Base-by-base conservation (phyloP, 176 grass and related monocot species). In the Musa schizocarpa region DNA sequence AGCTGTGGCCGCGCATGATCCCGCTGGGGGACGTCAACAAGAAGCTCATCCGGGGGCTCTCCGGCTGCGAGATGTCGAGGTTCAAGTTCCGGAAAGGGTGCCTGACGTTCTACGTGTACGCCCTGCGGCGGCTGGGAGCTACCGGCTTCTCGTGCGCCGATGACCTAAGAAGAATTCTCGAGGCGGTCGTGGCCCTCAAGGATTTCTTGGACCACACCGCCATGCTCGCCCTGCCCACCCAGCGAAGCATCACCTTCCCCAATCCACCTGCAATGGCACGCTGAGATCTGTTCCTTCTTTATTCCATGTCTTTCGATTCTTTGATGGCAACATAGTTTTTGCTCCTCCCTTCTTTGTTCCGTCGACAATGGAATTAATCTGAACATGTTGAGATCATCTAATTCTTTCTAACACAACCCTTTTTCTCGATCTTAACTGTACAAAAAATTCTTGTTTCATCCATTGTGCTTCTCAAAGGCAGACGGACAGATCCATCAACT, bases 81-180 rank as follows among this genome's bases (percentile, higher is more conserved):
- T 98, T 98, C 80, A 98, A 98, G 90, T 98, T 98, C 74, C 55
- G 94, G 49, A 98, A 98, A 66, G 94, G 94, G 54, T 98, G 90
- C 88, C 69, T 98, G 68, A 98, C 94, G 59, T 86, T 98, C 79
- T 98, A 98, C 87, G 94, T 98, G 55, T 98, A 93, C 64, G 94
- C 94, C 12, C 88, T 98, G 49, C 88, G 94, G 26, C 83, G 90
- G 25, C 65, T 93, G 13, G 94, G 94, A 48, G 94, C 94, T 0
- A 86, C 86, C 13, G 90, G 94, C 21, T 98, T 98, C 88, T 80
- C 87, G 69, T 83, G 88, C 86, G 78, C 88, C 11, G 94, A 89
- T 29, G 94, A 98, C 82, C 81, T 98, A 17, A 17, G 94, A 20
- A 67, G 80, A 64, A 85, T 98, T 20, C 82, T 98, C 49, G 84